Evolutionary conservation across 2,329 filamentous ascomycete species (phyloP).

Genomic region (Pseudogymnoascus sp.): DNA sequence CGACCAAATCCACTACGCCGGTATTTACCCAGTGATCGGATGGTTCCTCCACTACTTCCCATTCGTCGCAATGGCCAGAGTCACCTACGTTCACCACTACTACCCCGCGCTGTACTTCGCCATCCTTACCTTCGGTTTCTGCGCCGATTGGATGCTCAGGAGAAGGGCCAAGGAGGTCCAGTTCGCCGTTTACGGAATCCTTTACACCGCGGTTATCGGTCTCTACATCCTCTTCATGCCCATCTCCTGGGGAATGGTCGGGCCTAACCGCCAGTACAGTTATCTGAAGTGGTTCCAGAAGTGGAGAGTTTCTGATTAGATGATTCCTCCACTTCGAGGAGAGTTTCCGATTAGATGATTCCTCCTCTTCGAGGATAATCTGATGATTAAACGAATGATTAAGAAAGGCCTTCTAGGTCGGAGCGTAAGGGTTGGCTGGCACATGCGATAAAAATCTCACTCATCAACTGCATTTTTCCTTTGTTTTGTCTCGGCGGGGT

Average conservation of each 20-base stretch:
- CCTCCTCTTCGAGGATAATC: not conserved
- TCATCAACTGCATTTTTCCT: conserved; percentile 6
- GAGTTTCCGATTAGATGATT: too few species aligned
- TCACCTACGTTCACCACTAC: conserved; percentile 99
- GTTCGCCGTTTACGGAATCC: conserved; percentile 61
- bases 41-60: conserved; percentile 97
- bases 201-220: conserved; percentile 71
- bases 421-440: conserved; percentile 6
- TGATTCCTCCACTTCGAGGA: not conserved
- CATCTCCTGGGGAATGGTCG: conserved; percentile 94
- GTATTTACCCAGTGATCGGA: conserved; percentile 82
- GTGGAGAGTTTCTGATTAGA: conserved; percentile 52
- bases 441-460: conserved; percentile 5
- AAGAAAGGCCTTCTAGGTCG: not conserved
- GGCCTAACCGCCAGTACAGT: conserved; percentile 72
- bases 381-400: conserved; percentile 5
- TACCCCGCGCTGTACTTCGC: conserved; percentile 98
- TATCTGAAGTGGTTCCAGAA: conserved; percentile 90
- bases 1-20: conserved; percentile 91
- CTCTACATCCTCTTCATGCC: conserved; percentile 88
- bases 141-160: conserved; percentile 74
- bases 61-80: conserved; percentile 95
- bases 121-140: conserved; percentile 82
- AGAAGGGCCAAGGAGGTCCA: conserved; percentile 59
- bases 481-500: not conserved